Evolutionary conservation across 2,329 filamentous ascomycete species (phyloP).

Genomic region (Calonectria multiphialidica): DNA sequence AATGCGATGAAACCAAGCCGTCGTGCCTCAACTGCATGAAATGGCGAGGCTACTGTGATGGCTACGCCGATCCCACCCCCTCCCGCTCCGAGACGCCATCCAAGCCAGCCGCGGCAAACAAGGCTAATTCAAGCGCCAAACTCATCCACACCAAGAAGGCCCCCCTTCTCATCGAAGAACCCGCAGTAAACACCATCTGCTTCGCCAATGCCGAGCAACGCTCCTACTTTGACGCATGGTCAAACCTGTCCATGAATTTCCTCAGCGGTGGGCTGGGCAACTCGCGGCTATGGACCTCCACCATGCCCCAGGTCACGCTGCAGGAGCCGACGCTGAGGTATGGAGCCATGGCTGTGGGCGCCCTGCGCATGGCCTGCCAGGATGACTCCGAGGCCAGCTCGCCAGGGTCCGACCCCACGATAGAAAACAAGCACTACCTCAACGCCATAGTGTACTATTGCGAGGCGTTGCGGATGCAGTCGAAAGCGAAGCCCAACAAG

Average conservation of each 20-base stretch:
- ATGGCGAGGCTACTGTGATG: constrained; percentile 55
- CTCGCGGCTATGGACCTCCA: constrained; percentile 53
- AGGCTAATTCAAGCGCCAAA: constrained; percentile 38
- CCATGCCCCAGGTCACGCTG: constrained; percentile 54
- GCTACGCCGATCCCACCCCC: constrained; percentile 44
- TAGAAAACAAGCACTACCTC: constrained; percentile 52
- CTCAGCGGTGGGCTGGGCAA: constrained; percentile 50
- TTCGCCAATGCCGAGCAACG: constrained; percentile 51
- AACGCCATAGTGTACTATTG: constrained; percentile 56
- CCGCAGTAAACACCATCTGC: constrained; percentile 48
- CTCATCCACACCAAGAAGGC: constrained; percentile 48
- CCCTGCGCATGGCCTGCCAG: constrained; percentile 50
- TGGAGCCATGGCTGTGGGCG: constrained; percentile 56
- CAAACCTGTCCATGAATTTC: constrained; percentile 49
- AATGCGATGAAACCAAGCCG: constrained; percentile 57
- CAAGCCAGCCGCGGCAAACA: constrained; percentile 24
- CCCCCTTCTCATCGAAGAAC: constrained; percentile 47
- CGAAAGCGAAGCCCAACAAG: constrained; percentile 50
- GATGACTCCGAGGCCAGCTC: constrained; percentile 35
- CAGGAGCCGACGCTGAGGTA: constrained; percentile 53
- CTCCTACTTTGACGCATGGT: constrained; percentile 55
- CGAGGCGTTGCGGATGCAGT: constrained; percentile 54
- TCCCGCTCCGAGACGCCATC: constrained; percentile 9
- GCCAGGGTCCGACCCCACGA: constrained; percentile 32
- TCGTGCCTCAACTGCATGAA: constrained; percentile 56